These are phyloP conservation scores for Steccherinum ochraceum DNA, from an alignment of 768 basidiomycete genomes.

Conservation along the genomic window DNA sequence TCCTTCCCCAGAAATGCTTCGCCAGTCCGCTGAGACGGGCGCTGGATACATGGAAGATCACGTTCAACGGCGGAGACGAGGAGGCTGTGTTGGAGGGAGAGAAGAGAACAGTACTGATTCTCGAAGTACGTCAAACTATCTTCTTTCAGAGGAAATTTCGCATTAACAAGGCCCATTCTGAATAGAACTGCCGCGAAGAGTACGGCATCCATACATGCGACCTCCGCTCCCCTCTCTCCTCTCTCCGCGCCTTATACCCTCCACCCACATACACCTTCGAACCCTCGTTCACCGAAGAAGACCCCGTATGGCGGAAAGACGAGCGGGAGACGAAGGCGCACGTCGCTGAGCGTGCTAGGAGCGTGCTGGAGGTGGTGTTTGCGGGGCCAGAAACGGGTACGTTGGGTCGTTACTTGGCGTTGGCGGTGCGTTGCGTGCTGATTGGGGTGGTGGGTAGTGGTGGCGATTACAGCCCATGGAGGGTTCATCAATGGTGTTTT, in stretches of 20 bases:
- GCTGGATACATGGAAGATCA: constrained; percentile 46
- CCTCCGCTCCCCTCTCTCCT: constrained; percentile 42
- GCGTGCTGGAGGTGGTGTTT: constrained; percentile 53
- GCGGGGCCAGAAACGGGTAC: constrained; percentile 40
- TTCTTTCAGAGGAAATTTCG: background rate
- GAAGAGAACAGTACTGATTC: constrained; percentile 31
- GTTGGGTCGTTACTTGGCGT: background rate
- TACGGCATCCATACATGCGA: constrained; percentile 71
- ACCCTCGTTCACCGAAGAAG: constrained; percentile 52
- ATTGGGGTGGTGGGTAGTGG: constrained; percentile 34
- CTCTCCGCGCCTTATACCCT: constrained; percentile 45
- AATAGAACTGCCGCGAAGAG: constrained; percentile 60
- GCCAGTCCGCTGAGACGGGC: constrained; percentile 62
- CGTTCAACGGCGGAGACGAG: constrained; percentile 36
- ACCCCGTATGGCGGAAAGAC: constrained; percentile 51
- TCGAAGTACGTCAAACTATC: constrained; percentile 44
- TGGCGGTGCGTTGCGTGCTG: background rate
- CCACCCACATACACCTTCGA: constrained; percentile 44
- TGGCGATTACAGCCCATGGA: constrained; percentile 63
- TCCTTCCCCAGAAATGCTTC: constrained; percentile 50
- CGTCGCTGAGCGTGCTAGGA: constrained; percentile 39
- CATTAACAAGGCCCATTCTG: background rate
- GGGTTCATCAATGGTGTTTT: constrained; percentile 56
- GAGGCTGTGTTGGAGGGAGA: constrained; percentile 10
- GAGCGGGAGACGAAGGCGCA: constrained; percentile 46